Percentiles rank a stretch among this genome's conserved stretches.
Evolutionary conservation across 1,284 basidiomycete genomes (phyloP).

Genomic region (Kalmanozyma brasiliensis): DNA sequence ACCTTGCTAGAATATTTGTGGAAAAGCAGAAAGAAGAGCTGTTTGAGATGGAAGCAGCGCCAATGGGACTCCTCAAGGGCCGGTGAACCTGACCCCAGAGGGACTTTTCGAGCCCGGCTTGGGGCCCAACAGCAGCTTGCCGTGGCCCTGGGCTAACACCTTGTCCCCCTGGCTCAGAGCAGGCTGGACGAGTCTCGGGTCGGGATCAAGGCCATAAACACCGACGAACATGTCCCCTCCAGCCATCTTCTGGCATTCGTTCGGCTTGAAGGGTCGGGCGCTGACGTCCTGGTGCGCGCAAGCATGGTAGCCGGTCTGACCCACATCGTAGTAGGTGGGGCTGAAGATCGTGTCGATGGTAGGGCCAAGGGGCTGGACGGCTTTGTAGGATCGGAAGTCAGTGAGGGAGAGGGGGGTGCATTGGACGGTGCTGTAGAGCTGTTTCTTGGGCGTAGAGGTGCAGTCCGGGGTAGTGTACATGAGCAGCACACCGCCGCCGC

Average conservation of each 20-base stretch:
- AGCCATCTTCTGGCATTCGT: conserved; percentile 25
- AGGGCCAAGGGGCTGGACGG: conserved; percentile 4
- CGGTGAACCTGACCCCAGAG: too few species aligned
- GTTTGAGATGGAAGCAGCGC: too few species aligned
- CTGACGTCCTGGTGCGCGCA: conserved; percentile 13
- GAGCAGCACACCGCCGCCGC: conserved; percentile 26
- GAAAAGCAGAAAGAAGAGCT: too few species aligned
- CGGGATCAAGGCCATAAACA: conserved; percentile 25
- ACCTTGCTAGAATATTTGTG: too few species aligned
- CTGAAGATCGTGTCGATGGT: conserved; percentile 28
- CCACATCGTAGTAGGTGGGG: conserved; percentile 23
- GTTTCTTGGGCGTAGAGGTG: conserved; percentile 5
- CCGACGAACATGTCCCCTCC: conserved; percentile 24
- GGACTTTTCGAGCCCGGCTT: not conserved
- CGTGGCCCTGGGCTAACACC: conserved; percentile 8
- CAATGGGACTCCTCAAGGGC: too few species aligned
- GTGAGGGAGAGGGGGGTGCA: conserved; percentile 25
- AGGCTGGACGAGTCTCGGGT: conserved; percentile 5
- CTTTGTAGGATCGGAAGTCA: conserved; percentile 33
- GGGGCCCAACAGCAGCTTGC: conserved; percentile 5
- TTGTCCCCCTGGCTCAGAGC: conserved; percentile 6
- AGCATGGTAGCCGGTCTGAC: conserved; percentile 15
- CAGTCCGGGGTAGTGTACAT: conserved; percentile 20
- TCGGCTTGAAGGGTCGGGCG: conserved; percentile 5
- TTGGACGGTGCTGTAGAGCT: conserved; percentile 27